Percentiles rank a stretch among this genome's conserved stretches.
phyloP scores from a whole-genome alignment of 2,329 filamentous ascomycete genomes.

The Ceratocystis albifundus region DNA sequence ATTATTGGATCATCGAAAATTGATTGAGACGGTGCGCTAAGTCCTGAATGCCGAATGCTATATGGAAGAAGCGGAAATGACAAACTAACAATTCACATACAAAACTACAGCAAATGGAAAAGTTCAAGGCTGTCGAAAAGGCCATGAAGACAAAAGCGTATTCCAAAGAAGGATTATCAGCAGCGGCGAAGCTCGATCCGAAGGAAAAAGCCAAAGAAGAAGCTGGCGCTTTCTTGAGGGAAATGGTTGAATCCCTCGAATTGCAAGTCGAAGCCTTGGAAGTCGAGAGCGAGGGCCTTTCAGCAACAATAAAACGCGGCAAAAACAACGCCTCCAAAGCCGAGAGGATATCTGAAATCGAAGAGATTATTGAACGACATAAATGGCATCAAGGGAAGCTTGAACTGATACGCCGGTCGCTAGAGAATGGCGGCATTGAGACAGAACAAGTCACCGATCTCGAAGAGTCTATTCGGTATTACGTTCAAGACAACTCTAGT shows the following conservation, averaged over 20 bases:
- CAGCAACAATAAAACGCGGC: slow-evolving; percentile 85
- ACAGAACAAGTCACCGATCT: slow-evolving; percentile 75
- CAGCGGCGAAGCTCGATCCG: slow-evolving; percentile 87
- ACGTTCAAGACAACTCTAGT: slow-evolving; percentile 79
- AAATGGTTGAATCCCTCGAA: slow-evolving; percentile 84
- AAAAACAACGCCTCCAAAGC: slow-evolving; percentile 77
- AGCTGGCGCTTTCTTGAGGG: slow-evolving; percentile 70
- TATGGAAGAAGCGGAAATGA: slow-evolving; percentile 14
- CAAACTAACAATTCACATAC: slow-evolving; percentile 26
- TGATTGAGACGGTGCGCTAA: slow-evolving; percentile 81
- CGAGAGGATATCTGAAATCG: slow-evolving; percentile 78
- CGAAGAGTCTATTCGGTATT: slow-evolving; percentile 88
- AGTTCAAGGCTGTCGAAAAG: slow-evolving; percentile 99
- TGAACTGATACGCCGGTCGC: slow-evolving; percentile 74
- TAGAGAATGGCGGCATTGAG: slow-evolving; percentile 89
- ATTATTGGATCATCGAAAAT: slow-evolving; percentile 80
- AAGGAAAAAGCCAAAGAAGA: slow-evolving; percentile 93
- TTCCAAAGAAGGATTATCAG: slow-evolving; percentile 91
- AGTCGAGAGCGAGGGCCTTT: slow-evolving; percentile 76
- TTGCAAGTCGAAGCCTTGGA: slow-evolving; percentile 87
- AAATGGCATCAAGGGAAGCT: slow-evolving; percentile 94
- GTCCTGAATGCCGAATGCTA: slow-evolving; percentile 24
- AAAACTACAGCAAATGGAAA: slow-evolving; percentile 77
- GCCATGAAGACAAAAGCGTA: slow-evolving; percentile 99
- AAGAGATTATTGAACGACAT: slow-evolving; percentile 74